phyloP scores from a whole-genome alignment of 2,329 filamentous ascomycete species.

The Fusarium compactum region DNA sequence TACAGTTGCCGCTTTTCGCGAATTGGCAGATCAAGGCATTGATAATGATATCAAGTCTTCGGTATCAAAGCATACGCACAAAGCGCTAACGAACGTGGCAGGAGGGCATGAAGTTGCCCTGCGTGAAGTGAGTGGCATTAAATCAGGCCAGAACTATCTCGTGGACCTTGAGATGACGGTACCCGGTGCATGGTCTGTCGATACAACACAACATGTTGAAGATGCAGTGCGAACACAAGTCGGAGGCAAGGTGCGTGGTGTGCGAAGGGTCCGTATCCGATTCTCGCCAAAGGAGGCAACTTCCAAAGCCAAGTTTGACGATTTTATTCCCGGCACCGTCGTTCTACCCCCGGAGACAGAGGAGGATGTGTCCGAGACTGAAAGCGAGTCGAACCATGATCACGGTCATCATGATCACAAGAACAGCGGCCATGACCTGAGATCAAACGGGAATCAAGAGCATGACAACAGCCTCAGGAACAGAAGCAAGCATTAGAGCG shows the following conservation, averaged over 20 bases:
- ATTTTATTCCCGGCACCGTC: constrained; percentile 78
- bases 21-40: constrained; percentile 90
- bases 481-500: constrained; percentile 49
- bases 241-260: constrained; percentile 82
- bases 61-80: constrained; percentile 73
- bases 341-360: constrained; percentile 72
- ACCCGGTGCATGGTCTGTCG: constrained; percentile 80
- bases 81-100: constrained; percentile 66
- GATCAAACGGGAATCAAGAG: constrained; percentile 36
- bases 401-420: constrained; percentile 56
- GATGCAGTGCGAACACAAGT: constrained; percentile 77
- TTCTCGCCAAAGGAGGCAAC: constrained; percentile 79
- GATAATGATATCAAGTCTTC: constrained; percentile 84
- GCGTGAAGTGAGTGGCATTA: constrained; percentile 86
- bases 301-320: constrained; percentile 74
- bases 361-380: constrained; percentile 51
- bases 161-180: constrained; percentile 90
- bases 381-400: constrained; percentile 50
- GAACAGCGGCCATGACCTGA: constrained; percentile 40
- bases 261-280: constrained; percentile 83
- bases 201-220: constrained; percentile 77
- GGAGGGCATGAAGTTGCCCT: constrained; percentile 74
- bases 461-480: constrained; percentile 43
- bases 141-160: constrained; percentile 96
- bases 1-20: constrained; percentile 82